Evolutionary conservation across 2,329 filamentous ascomycete species (phyloP).

Genomic region (Zopfia rhizophila): DNA sequence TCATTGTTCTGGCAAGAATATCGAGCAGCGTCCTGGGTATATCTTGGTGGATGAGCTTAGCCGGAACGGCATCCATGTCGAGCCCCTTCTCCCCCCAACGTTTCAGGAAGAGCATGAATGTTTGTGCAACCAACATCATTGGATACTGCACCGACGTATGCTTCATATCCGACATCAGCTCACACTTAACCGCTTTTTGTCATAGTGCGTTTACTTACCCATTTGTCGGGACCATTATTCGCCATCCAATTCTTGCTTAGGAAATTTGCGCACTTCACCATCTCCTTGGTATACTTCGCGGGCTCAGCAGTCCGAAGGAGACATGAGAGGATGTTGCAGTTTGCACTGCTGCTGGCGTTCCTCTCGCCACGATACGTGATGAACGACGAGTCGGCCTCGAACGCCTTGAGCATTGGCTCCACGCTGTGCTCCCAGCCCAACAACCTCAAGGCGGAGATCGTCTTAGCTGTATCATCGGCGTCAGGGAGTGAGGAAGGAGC

Average conservation of each 20-base stretch:
- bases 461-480: slow-evolving; percentile 24
- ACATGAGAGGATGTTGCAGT: slow-evolving; percentile 48
- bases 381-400: slow-evolving; percentile 46
- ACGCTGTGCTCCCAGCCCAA: slow-evolving; percentile 12
- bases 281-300: slow-evolving; percentile 18
- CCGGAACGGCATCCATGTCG: slow-evolving; percentile 13
- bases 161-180: slow-evolving; percentile 3
- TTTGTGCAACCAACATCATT: slow-evolving; percentile 24
- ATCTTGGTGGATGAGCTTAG: slow-evolving; percentile 11
- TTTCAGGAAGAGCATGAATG: slow-evolving; percentile 17
- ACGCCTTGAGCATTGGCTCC: slow-evolving; percentile 33
- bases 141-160: slow-evolving; percentile 23
- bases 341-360: slow-evolving; percentile 48
- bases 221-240: slow-evolving; percentile 25
- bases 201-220: slow-evolving; percentile 18
- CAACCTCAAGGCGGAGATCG: slow-evolving; percentile 11
- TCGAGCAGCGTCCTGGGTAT: slow-evolving; percentile 21
- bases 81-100: slow-evolving; percentile 22
- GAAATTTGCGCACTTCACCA: slow-evolving; percentile 21
- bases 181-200: too few relatives aligned
- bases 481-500: slow-evolving; percentile 13
- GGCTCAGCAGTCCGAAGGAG: slow-evolving; percentile 29
- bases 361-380: slow-evolving; percentile 45
- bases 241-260: slow-evolving; percentile 16
- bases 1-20: slow-evolving; percentile 18